These are phyloP conservation scores for Sugiyamaella sp. DNA, from an alignment of 1,139 yeast species.

Conservation along the genomic window DNA sequence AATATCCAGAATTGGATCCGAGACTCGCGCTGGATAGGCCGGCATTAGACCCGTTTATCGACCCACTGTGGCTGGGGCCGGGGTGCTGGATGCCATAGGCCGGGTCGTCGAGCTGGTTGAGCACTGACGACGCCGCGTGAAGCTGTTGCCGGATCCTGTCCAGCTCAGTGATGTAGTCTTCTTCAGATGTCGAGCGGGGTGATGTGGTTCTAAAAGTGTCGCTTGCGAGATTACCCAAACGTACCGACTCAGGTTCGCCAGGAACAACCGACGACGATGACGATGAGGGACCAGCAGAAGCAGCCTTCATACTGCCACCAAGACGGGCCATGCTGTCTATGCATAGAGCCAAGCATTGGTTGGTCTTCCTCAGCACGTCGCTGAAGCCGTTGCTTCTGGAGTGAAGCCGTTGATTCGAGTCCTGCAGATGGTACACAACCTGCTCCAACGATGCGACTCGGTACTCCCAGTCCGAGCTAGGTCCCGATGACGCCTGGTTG, in stretches of 20 bases:
- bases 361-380: slow-evolving; percentile 30
- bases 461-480: slow-evolving; percentile 22
- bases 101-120: slow-evolving; percentile 25
- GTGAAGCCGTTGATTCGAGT: slow-evolving; percentile 26
- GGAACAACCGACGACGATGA: background rate
- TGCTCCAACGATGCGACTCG: slow-evolving; percentile 33
- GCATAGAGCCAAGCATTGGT: slow-evolving; percentile 27
- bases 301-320: slow-evolving; percentile 8
- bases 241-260: background rate
- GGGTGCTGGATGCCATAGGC: slow-evolving; percentile 5
- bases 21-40: too few species aligned
- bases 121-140: slow-evolving; percentile 15
- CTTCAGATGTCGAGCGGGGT: slow-evolving; percentile 12
- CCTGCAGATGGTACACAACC: slow-evolving; percentile 30
- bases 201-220: slow-evolving; percentile 6
- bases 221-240: background rate
- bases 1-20: background rate
- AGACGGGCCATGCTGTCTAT: slow-evolving; percentile 26
- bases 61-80: background rate
- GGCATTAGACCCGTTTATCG: background rate
- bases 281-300: background rate
- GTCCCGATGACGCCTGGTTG: background rate
- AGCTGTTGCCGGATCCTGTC: slow-evolving; percentile 18
- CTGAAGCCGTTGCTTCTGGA: slow-evolving; percentile 25
- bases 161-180: slow-evolving; percentile 12